phyloP scores from a whole-genome alignment of 2,329 filamentous ascomycete genomes.

The Zymoseptoria crescenta region DNA sequence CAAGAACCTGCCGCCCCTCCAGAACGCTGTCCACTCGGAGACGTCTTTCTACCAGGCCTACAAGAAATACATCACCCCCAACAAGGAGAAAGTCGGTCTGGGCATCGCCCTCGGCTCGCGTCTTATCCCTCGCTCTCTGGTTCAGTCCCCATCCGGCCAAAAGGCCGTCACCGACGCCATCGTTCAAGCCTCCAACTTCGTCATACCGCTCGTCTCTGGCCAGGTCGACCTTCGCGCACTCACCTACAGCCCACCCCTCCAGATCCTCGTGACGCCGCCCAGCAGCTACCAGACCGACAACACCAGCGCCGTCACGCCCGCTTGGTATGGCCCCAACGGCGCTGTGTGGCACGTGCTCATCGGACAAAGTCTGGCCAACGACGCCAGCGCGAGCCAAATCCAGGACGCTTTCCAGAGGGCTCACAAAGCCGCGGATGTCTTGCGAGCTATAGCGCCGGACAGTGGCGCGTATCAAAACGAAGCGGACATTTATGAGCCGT shows the following conservation, averaged over 20 bases:
- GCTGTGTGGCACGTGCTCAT: conserved; percentile 10
- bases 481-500: conserved; percentile 16
- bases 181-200: conserved; percentile 1
- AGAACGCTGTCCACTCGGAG: conserved; percentile 9
- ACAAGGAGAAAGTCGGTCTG: conserved; percentile 15
- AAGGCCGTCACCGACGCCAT: conserved; percentile 5
- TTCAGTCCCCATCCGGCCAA: conserved; percentile 5
- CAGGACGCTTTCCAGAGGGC: conserved; percentile 8
- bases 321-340: conserved; percentile 6
- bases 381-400: conserved; percentile 4
- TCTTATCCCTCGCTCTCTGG: conserved; percentile 9
- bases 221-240: conserved; percentile 3
- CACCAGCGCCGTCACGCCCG: conserved; percentile 13
- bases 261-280: conserved; percentile 15
- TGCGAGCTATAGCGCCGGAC: conserved; percentile 9
- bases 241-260: conserved; percentile 9
- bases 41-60: conserved; percentile 11
- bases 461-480: conserved; percentile 21
- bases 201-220: not conserved
- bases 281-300: conserved; percentile 12
- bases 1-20: not conserved
- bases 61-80: conserved; percentile 13
- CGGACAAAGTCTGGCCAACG: conserved; percentile 8
- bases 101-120: conserved; percentile 11
- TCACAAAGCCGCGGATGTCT: conserved; percentile 6